Conservation (phyloP, 192 early-diverging fungal species). For the Backusella parvicylindrica region DNA sequence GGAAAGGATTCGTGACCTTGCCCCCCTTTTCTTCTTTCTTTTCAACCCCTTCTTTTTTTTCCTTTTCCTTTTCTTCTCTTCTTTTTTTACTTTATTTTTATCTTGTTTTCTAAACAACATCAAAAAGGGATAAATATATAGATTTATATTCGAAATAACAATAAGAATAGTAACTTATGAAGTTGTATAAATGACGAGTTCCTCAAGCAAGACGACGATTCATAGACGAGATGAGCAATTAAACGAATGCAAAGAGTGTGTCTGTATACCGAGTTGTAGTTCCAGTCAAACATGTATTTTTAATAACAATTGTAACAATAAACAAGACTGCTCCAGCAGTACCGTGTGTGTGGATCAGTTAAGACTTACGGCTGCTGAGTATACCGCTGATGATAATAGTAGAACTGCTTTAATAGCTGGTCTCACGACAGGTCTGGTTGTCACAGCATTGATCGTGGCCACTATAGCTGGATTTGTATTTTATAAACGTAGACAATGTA, state of each 20-base stretch:
- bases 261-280: neutral
- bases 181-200: neutral
- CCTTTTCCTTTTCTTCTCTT: neutral
- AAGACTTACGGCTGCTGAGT: neutral
- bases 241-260: neutral
- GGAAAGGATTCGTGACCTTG: neutral
- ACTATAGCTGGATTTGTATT: conserved; percentile 13
- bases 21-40: neutral
- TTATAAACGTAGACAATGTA: neutral
- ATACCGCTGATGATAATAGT: neutral
- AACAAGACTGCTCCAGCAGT: neutral
- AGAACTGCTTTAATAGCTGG: conserved; percentile 14
- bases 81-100: neutral
- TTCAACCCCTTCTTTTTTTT: neutral
- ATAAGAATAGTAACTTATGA: neutral
- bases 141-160: neutral
- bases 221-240: neutral
- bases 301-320: neutral
- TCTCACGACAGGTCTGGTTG: conserved; percentile 16
- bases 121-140: neutral
- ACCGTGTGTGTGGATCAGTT: neutral
- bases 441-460: neutral
- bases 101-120: neutral
- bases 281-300: neutral
- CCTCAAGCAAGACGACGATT: neutral